A percentile compares a stretch with the other conserved stretches of the same genome.
These are phyloP conservation scores for Coemansia umbellata DNA, from an alignment of 192 early-diverging fungal species.

Conservation along the genomic window DNA sequence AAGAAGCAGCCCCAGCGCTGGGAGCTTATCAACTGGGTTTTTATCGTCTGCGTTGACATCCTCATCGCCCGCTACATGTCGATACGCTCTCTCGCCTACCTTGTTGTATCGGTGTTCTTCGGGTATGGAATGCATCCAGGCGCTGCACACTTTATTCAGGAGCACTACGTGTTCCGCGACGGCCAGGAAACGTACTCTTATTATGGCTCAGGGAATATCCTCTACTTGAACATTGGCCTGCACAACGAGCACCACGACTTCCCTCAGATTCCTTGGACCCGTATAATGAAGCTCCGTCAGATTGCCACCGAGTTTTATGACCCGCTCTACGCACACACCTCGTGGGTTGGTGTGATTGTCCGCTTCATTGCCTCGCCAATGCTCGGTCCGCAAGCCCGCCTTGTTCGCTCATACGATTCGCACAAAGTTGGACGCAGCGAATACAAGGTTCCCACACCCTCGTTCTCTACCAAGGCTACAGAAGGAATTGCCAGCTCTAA, in stretches of 20 bases:
- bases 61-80: slow-evolving; percentile 59
- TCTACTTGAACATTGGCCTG: slow-evolving; percentile 92
- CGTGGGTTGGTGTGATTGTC: slow-evolving; percentile 77
- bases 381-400: slow-evolving; percentile 78
- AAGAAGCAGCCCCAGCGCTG: slow-evolving; percentile 63
- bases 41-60: slow-evolving; percentile 54
- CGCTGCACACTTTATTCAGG: slow-evolving; percentile 94
- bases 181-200: slow-evolving; percentile 96
- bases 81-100: slow-evolving; percentile 59
- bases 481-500: not conserved
- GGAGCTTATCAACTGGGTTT: slow-evolving; percentile 68
- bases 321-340: slow-evolving; percentile 71
- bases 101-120: slow-evolving; percentile 69
- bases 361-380: slow-evolving; percentile 71
- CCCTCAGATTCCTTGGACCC: slow-evolving; percentile 79
- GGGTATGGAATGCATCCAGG: slow-evolving; percentile 88
- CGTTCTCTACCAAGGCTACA: not conserved
- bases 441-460: slow-evolving; percentile 27
- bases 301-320: slow-evolving; percentile 92
- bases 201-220: slow-evolving; percentile 82
- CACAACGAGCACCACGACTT: slow-evolving; percentile 99
- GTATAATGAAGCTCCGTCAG: slow-evolving; percentile 68
- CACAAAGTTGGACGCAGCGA: slow-evolving; percentile 67
- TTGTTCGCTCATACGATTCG: slow-evolving; percentile 64
- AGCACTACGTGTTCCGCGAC: slow-evolving; percentile 92